Percentiles rank a stretch among this genome's conserved stretches.
Evolutionary conservation across 1,139 yeast genomes (phyloP).

Genomic region (Saccharomycopsis crataegensis): DNA sequence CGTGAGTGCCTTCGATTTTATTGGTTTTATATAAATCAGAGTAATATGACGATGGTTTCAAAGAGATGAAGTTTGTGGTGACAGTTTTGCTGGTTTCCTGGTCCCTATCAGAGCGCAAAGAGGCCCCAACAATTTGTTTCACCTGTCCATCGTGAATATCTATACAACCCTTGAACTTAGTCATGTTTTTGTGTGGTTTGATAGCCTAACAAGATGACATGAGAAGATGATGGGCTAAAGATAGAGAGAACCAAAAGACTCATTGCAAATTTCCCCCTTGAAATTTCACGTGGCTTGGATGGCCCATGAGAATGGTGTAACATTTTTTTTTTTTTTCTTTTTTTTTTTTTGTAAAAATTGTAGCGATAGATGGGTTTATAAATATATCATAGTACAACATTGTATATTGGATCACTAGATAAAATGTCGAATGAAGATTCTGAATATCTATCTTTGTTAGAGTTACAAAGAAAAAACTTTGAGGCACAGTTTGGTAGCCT

Average conservation of each 20-base stretch:
- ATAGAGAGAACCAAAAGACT: background rate
- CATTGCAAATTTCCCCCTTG: background rate
- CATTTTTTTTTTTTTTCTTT: too few relatives aligned
- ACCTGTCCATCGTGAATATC: slow-evolving; percentile 93
- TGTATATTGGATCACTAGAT: too few relatives aligned
- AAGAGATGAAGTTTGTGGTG: slow-evolving; percentile 74
- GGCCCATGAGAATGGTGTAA: too few relatives aligned
- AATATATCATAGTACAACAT: too few relatives aligned
- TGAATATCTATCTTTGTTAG: slow-evolving; percentile 43
- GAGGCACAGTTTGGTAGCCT: slow-evolving; percentile 65
- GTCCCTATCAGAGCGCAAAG: slow-evolving; percentile 34
- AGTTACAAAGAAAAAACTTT: slow-evolving; percentile 51
- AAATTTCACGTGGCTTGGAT: background rate
- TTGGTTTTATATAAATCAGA: slow-evolving; percentile 61
- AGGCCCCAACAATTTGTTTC: slow-evolving; percentile 95
- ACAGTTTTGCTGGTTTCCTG: slow-evolving; percentile 29
- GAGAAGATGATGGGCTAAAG: background rate
- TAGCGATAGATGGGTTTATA: too few relatives aligned
- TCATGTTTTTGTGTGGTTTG: slow-evolving; percentile 40
- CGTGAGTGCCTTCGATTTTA: slow-evolving; percentile 72
- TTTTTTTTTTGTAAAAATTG: too few relatives aligned
- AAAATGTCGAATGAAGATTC: background rate
- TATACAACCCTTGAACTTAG: slow-evolving; percentile 87
- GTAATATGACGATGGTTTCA: slow-evolving; percentile 67
- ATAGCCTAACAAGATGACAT: background rate